These are phyloP conservation scores for Hypholoma sublateritium DNA, from an alignment of 768 basidiomycete species.

Conservation along the genomic window DNA sequence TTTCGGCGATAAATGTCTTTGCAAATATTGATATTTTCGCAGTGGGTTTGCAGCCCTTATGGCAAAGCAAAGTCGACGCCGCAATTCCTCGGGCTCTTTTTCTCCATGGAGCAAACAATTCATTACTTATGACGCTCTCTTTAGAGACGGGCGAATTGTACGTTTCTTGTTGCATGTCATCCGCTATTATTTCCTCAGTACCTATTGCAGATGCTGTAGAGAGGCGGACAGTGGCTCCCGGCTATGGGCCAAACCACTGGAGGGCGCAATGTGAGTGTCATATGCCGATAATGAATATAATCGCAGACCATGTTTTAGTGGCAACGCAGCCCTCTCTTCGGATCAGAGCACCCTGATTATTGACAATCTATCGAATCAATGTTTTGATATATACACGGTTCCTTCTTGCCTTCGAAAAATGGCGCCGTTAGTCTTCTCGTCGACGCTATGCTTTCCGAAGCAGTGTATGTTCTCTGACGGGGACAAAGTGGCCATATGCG, in stretches of 20 bases:
- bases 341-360: slow-evolving; percentile 4
- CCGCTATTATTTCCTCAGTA: background rate
- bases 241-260: slow-evolving; percentile 4
- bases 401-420: background rate
- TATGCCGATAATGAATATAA: background rate
- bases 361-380: slow-evolving; percentile 1
- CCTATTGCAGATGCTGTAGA: background rate
- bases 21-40: background rate
- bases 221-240: background rate
- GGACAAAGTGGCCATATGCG: no score
- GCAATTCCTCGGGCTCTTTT: slow-evolving; percentile 5
- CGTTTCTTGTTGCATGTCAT: background rate
- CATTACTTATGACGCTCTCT: background rate
- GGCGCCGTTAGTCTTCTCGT: background rate
- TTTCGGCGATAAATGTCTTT: background rate
- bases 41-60: background rate
- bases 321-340: slow-evolving; percentile 2
- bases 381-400: slow-evolving; percentile 4
- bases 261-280: slow-evolving; percentile 4
- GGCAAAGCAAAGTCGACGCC: background rate
- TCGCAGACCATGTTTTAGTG: no score
- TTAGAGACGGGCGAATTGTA: slow-evolving; percentile 8
- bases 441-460: background rate
- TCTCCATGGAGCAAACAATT: background rate
- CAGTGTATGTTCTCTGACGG: no score